Evolutionary conservation across 345 rosid genomes (phyloP).

Genomic region (Hirschfeldia incana): DNA sequence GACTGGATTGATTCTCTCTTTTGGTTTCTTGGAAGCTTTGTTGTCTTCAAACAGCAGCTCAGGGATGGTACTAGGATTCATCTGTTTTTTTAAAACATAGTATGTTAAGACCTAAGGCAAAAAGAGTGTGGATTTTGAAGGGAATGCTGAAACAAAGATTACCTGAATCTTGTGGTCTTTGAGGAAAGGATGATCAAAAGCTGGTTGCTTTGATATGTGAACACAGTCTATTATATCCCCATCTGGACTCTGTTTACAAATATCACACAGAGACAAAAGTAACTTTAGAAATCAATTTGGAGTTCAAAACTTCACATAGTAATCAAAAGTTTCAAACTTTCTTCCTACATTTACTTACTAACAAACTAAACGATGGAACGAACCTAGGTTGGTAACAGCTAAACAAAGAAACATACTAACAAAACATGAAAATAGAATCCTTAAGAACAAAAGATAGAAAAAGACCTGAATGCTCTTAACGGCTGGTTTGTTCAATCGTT

Average conservation of each 20-base stretch:
- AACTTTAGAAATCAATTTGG: background rate
- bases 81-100: constrained; percentile 31
- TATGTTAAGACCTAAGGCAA: background rate
- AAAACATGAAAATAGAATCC: too few relatives aligned
- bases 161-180: constrained; percentile 84
- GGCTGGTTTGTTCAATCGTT: constrained; percentile 82
- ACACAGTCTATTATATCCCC: constrained; percentile 77
- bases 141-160: background rate
- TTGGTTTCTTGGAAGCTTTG: constrained; percentile 39
- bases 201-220: constrained; percentile 61
- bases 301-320: background rate
- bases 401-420: too few relatives aligned
- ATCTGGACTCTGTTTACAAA: constrained; percentile 52
- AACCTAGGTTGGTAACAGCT: background rate
- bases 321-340: constrained; percentile 16
- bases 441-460: background rate
- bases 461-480: constrained; percentile 67
- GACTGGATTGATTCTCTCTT: constrained; percentile 29
- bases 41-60: constrained; percentile 47
- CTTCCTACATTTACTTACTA: constrained; percentile 28
- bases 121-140: background rate
- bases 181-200: constrained; percentile 78
- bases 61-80: constrained; percentile 56
- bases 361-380: constrained; percentile 2
- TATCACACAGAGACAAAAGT: constrained; percentile 11